Conservation (phyloP, 441 rosid genomes). For the Populus hybrid region DNA sequence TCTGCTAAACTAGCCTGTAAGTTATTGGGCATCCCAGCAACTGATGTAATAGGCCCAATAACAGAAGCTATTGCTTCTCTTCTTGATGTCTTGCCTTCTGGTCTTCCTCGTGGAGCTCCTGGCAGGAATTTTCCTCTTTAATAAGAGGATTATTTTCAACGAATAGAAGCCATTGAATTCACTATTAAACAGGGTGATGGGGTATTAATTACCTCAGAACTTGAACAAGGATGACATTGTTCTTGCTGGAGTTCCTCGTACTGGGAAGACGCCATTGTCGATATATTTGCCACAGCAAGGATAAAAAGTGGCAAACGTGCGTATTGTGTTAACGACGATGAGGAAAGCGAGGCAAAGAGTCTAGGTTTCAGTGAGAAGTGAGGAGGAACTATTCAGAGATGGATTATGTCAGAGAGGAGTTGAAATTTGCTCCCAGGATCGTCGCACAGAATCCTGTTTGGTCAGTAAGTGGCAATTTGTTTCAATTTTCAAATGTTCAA, state of each 20-base stretch:
- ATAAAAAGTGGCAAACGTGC: conserved; percentile 81
- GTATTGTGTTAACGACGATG: conserved; percentile 62
- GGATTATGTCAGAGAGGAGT: conserved; percentile 58
- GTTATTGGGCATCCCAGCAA: conserved; percentile 65
- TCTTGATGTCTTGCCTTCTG: conserved; percentile 75
- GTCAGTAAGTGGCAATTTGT: conserved; percentile 75
- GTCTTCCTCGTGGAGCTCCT: conserved; percentile 83
- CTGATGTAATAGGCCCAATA: conserved; percentile 75
- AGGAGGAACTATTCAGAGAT: conserved; percentile 74
- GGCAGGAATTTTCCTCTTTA: conserved; percentile 46
- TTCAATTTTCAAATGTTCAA: not conserved
- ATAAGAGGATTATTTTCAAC: conserved; percentile 60
- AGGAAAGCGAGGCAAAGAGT: conserved; percentile 64
- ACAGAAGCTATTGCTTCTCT: conserved; percentile 75
- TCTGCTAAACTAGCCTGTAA: conserved; percentile 64
- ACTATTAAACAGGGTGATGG: conserved; percentile 92
- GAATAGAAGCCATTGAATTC: conserved; percentile 80
- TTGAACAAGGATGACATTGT: conserved; percentile 65
- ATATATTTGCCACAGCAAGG: conserved; percentile 83
- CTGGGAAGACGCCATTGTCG: conserved; percentile 83
- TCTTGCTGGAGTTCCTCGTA: conserved; percentile 80
- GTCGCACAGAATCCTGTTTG: conserved; percentile 73
- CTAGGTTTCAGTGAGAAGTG: conserved; percentile 53
- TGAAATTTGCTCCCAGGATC: conserved; percentile 61
- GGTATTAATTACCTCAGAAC: conserved; percentile 59